Evolutionary conservation across 2,329 filamentous ascomycete genomes (phyloP), one percentile per base, ranked within the genome.

Genomic region (Talaromyces sp.): DNA sequence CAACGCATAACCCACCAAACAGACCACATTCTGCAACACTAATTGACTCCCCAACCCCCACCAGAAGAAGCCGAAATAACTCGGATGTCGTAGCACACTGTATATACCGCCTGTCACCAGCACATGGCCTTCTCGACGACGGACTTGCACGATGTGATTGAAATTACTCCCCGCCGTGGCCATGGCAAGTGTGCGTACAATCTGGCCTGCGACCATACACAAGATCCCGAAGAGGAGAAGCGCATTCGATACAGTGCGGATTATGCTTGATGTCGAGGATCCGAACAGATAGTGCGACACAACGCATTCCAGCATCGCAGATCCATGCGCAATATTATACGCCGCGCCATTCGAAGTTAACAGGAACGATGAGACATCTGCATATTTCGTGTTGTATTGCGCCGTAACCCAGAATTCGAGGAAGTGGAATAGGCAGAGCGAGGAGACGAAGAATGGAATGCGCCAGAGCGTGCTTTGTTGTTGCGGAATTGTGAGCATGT

Each of bases 31-130:
- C 19, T 94, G 94, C 68, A 97, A 83, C 63, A 96, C 87, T 50
- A 98, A 74, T 82, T 99, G 95, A 13, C 93, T 97, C 5, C 95
- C 95, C n/a, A 98, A 74, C 0, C 91, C 92, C 94, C 94, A 99
- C 88, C 93, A 98, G 79, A 97, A 99, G 81, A 97, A 99, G 3
- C 94, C 95, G 81, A 98, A 97, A 79, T 99, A 99, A 66, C 90
- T 90, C 13, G 95, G 95, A 77, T 99, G 95, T 27, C 95, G 83
- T 61, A 96, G 81, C 52, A 85, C 76, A 8, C 82, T 81, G 76
- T 98, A 99, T 39, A 98, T 81, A 0, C 95, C 95, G 33, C 82
- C 82, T 0, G 90, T 96, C 2, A 99, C 91, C n/a, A 99, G 84
- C 56, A 83, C 83, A 76, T 99, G 95, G 1, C 86, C 87, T 3